A percentile compares a stretch with the other conserved stretches of the same genome.
Conservation (phyloP, 1,139 yeast species). For the Pneumocystis sp. region DNA sequence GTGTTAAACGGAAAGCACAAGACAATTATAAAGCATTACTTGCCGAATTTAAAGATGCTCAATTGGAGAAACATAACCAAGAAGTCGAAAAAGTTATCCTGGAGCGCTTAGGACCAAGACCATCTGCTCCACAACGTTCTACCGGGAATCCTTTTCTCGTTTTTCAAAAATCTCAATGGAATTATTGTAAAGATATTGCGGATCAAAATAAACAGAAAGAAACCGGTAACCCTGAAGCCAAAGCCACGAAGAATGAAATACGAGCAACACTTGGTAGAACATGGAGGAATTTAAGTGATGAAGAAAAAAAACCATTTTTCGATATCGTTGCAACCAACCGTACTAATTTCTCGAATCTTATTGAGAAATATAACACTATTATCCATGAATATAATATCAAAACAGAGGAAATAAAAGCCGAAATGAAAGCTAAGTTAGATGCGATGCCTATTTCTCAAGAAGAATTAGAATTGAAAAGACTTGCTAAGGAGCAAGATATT, state of each 20-base stretch:
- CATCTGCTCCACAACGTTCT: slow-evolving; percentile 27
- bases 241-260: slow-evolving; percentile 29
- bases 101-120: slow-evolving; percentile 26
- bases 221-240: slow-evolving; percentile 22
- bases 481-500: slow-evolving; percentile 7
- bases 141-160: slow-evolving; percentile 31
- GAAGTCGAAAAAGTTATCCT: slow-evolving; percentile 19
- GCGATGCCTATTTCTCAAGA: slow-evolving; percentile 22
- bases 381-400: slow-evolving; percentile 26
- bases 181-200: slow-evolving; percentile 26
- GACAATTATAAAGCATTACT: slow-evolving; percentile 2
- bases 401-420: slow-evolving; percentile 27
- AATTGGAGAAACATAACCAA: slow-evolving; percentile 20
- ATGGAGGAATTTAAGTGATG: slow-evolving; percentile 30
- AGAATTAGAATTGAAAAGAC: slow-evolving; percentile 16
- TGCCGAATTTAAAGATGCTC: slow-evolving; percentile 9
- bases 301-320: slow-evolving; percentile 25
- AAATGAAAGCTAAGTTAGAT: slow-evolving; percentile 27
- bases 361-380: slow-evolving; percentile 24
- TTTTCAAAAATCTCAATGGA: slow-evolving; percentile 32
- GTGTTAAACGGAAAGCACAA: not conserved
- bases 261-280: slow-evolving; percentile 30
- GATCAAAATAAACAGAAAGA: slow-evolving; percentile 23
- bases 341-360: slow-evolving; percentile 21
- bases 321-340: slow-evolving; percentile 3